Percentiles rank a stretch among this genome's conserved stretches.
phyloP scores from a whole-genome alignment of 106 monocot species.

The Posidonia australis region DNA sequence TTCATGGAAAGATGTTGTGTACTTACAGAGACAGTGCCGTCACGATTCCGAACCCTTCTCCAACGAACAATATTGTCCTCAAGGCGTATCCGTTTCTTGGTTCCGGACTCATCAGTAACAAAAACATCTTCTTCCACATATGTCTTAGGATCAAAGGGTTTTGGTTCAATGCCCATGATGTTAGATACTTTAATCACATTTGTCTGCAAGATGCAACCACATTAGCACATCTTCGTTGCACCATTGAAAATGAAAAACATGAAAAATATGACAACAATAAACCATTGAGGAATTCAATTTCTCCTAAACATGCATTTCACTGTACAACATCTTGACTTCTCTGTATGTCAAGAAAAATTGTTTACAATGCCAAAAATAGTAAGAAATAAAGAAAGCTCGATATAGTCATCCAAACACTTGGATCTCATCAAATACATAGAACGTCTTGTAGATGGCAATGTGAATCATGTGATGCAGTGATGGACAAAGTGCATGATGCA shows the following conservation, averaged over 20 bases:
- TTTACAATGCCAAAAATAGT: too few relatives aligned
- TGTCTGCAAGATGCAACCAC: conserved; percentile 41
- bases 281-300: too few relatives aligned
- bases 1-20: too few relatives aligned
- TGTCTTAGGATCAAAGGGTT: conserved; percentile 89
- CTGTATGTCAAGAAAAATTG: too few relatives aligned
- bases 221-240: not conserved
- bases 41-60: conserved; percentile 73
- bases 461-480: too few relatives aligned
- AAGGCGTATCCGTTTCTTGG: conserved; percentile 80
- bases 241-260: not conserved
- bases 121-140: conserved; percentile 93
- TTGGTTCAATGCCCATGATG: conserved; percentile 95
- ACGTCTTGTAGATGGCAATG: too few relatives aligned
- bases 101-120: conserved; percentile 89
- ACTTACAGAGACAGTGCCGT: conserved; percentile 75
- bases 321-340: too few relatives aligned
- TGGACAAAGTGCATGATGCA: too few relatives aligned
- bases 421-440: too few relatives aligned
- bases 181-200: conserved; percentile 95
- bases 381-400: too few relatives aligned
- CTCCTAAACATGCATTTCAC: not conserved
- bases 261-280: not conserved
- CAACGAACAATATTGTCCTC: conserved; percentile 98
- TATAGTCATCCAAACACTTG: too few relatives aligned